Conservation (phyloP, 306 rosid species). For the Gastrolobium villosum region DNA sequence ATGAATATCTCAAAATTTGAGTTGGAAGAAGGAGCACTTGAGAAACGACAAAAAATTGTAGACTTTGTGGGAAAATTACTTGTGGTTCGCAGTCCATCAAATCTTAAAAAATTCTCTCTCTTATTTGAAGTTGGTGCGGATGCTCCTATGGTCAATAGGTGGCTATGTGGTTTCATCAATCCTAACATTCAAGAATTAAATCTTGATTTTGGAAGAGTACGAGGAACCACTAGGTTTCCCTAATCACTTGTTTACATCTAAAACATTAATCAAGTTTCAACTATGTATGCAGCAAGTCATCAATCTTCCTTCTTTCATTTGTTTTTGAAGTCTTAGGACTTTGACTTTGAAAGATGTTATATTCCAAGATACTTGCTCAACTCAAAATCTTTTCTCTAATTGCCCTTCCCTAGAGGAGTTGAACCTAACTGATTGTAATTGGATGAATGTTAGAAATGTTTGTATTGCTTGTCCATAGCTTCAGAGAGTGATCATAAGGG, state of each 20-base stretch:
- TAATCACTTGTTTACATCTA: neutral
- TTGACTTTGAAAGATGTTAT: conserved; percentile 12
- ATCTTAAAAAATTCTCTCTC: neutral
- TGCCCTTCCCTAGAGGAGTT: conserved; percentile 11
- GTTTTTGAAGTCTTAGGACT: neutral
- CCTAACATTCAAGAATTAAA: neutral
- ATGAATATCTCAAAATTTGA: neutral
- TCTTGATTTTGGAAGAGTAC: neutral
- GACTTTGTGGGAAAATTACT: conserved; percentile 12
- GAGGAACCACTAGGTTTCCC: conserved; percentile 20
- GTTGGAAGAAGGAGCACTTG: neutral
- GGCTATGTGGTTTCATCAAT: conserved; percentile 9
- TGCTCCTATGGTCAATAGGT: neutral
- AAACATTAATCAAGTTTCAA: neutral
- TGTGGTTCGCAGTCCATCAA: neutral
- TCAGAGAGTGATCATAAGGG: conserved; percentile 19
- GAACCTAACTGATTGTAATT: conserved; percentile 10
- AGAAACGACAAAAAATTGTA: neutral
- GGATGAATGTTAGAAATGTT: neutral
- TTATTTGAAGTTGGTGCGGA: neutral
- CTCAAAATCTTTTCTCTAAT: neutral
- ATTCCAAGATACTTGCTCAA: neutral
- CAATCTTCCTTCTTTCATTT: neutral
- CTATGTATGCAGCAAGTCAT: conserved; percentile 16
- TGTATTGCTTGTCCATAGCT: conserved; percentile 5